These are phyloP conservation scores for Citrus sinensis DNA, from an alignment of 345 rosid species.

Conservation along the genomic window DVS_A1.0 CM039167.1:3312501-3313000, in stretches of 20 bases:
- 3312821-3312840: conserved; percentile 33
- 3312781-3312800: conserved; percentile 78
- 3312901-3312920: background rate
- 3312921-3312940: background rate
- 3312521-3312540: conserved; percentile 26
- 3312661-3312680: background rate
- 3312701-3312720: background rate
- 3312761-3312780: conserved; percentile 65
- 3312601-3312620: conserved; percentile 62
- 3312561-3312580: conserved; percentile 58
- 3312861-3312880: conserved; percentile 64
- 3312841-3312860: conserved; percentile 67
- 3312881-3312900: conserved; percentile 45
- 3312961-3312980: background rate
- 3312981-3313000: conserved; percentile 36
- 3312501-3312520: conserved; percentile 56
- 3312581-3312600: conserved; percentile 72
- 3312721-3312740: conserved; percentile 32
- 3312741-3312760: conserved; percentile 52
- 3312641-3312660: background rate
- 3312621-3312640: conserved; percentile 58
- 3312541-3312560: conserved; percentile 42
- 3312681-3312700: background rate
- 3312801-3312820: conserved; percentile 46
- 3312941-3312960: no score